Percentiles rank a stretch among this genome's conserved stretches.
Conservation (phyloP, 345 rosid species). For the Acer yangbiense region DNA sequence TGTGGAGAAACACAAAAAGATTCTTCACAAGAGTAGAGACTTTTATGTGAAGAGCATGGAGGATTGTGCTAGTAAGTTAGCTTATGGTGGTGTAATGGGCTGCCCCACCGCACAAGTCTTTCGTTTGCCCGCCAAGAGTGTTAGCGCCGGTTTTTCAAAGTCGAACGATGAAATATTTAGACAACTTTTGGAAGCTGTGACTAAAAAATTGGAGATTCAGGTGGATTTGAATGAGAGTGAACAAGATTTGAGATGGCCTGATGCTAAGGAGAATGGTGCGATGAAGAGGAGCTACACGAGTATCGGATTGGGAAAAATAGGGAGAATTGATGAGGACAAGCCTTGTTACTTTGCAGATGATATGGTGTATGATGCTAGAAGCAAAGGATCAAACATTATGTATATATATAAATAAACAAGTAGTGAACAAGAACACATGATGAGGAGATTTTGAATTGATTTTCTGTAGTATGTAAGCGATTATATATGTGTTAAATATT, state of each 20-base stretch:
- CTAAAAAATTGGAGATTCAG: background rate
- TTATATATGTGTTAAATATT: background rate
- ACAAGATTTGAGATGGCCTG: background rate
- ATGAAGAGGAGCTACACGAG: slow-evolving; percentile 40
- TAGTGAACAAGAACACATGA: too few relatives aligned
- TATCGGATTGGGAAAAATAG: slow-evolving; percentile 52
- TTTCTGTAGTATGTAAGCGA: background rate
- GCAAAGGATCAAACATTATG: slow-evolving; percentile 7
- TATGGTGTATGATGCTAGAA: slow-evolving; percentile 17
- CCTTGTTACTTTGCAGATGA: slow-evolving; percentile 47
- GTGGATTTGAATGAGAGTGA: background rate
- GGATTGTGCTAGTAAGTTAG: slow-evolving; percentile 19
- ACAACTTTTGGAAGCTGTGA: background rate
- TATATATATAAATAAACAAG: background rate
- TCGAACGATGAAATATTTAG: background rate
- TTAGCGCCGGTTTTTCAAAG: slow-evolving; percentile 4
- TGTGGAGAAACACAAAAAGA: slow-evolving; percentile 19
- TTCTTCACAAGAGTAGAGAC: slow-evolving; percentile 25
- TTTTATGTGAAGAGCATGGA: slow-evolving; percentile 27
- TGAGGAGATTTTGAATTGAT: background rate
- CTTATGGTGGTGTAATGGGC: slow-evolving; percentile 4
- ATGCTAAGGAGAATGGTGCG: background rate
- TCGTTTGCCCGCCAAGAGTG: slow-evolving; percentile 14
- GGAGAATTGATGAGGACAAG: slow-evolving; percentile 48
- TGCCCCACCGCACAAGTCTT: slow-evolving; percentile 3